Percentiles rank a stretch among this genome's conserved stretches.
phyloP scores from a whole-genome alignment of 2,329 filamentous ascomycete genomes.

The Fusarium penzigii region DNA sequence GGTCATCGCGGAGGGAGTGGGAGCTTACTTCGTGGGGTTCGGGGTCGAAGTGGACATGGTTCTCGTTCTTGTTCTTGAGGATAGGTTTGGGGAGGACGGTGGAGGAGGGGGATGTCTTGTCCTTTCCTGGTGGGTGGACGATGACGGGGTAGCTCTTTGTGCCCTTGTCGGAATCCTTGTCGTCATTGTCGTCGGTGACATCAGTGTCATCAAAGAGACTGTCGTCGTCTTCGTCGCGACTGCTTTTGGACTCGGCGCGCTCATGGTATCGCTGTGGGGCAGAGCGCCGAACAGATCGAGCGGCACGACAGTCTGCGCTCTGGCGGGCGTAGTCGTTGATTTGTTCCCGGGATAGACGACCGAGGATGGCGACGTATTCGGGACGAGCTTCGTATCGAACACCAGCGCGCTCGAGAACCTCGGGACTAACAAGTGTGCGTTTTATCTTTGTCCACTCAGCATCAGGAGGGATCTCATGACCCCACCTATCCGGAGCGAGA shows the following conservation, averaged over 20 bases:
- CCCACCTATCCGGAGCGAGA: conserved; percentile 58
- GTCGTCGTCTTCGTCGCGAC: conserved; percentile 34
- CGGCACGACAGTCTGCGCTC: conserved; percentile 48
- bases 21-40: conserved; percentile 46
- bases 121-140: conserved; percentile 37
- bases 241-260: conserved; percentile 36
- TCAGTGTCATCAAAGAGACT: conserved; percentile 34
- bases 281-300: conserved; percentile 30
- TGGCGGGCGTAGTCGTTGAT: conserved; percentile 53
- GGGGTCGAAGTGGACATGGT: conserved; percentile 56
- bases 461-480: conserved; percentile 55
- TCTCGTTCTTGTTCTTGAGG: conserved; percentile 61
- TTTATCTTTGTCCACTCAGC: conserved; percentile 62
- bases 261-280: conserved; percentile 15
- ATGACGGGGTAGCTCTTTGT: conserved; percentile 39
- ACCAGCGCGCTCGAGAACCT: conserved; percentile 55
- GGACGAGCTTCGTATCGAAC: conserved; percentile 62
- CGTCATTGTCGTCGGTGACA: conserved; percentile 36
- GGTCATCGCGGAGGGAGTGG: conserved; percentile 34
- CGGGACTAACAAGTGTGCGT: conserved; percentile 56
- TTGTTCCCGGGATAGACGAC: conserved; percentile 52
- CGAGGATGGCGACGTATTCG: conserved; percentile 62
- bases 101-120: conserved; percentile 36
- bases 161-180: conserved; percentile 32
- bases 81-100: conserved; percentile 55